Base-by-base conservation (phyloP, 306 rosid species). In the Casuarina glauca region DNA sequence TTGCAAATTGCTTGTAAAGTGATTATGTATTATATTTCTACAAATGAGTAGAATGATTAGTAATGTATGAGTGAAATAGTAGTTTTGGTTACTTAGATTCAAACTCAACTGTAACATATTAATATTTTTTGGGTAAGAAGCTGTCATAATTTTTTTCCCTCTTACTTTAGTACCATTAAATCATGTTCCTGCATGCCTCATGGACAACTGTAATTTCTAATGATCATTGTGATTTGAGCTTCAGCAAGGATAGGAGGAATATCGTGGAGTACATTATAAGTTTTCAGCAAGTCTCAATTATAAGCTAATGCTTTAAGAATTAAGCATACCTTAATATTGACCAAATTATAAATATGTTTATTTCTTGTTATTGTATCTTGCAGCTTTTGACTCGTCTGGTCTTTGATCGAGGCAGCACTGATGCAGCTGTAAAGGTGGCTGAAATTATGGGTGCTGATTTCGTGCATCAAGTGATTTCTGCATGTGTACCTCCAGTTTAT, bases 301-400 rank as follows among this genome's bases (percentile, higher is more conserved):
- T 36, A 42, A 39, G 72, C 53, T 76, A 57, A 39, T 60, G 61
- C 67, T 84, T 69, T 52, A 80, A 53, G 72, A 48, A 38, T 74
- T 62, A 66, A 72, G 72, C 66, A 36, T 55, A 41, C 78, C 20
- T 83, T 48, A 51, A 9, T 81, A 75, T 45, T 55, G 52, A 69
- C 77, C 38, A 77, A 73, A 78, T 80, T 50, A 48, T 9, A 17
- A 74, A 52, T 74, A 43, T 55, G 53, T 20, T 73, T 2, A 54
- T 80, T 26, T 63, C 74, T 69, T 57, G 60, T 71, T 80, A 41
- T 78, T 87, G 74, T 77, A 19, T 62, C 76, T 71, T 86, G 85
- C 92, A 94, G 98, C 95, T 94, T 82, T 84, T 94, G 80, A 94
- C 98, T 79, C 95, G 93, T 71, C 90, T 94, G 70, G 98, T 94